Evolutionary conservation across 2,329 filamentous ascomycete species (phyloP).

Genomic region (Talaromyces sp.): DNA sequence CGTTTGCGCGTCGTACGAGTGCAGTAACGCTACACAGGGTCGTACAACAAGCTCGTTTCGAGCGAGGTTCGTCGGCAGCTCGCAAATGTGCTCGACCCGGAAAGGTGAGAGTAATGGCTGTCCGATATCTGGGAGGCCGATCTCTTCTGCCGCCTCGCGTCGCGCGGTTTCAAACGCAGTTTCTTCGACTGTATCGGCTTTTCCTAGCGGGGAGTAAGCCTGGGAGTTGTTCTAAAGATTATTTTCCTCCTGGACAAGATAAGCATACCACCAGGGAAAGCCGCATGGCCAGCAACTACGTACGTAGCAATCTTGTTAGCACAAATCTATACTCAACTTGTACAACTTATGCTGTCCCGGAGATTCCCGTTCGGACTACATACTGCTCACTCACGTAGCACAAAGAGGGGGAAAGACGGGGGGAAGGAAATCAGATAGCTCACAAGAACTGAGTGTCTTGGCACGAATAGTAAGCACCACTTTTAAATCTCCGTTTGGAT

Average conservation of each 20-base stretch:
- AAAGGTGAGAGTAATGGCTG: slow-evolving; percentile 74
- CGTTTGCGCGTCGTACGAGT: slow-evolving; percentile 51
- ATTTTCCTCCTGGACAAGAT: background rate
- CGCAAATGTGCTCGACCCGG: slow-evolving; percentile 79
- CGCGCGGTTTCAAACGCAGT: slow-evolving; percentile 73
- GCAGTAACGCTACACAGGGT: slow-evolving; percentile 74
- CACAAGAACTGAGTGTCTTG: slow-evolving; percentile 55
- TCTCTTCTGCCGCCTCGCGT: slow-evolving; percentile 88
- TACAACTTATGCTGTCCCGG: background rate
- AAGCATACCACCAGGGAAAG: slow-evolving; percentile 69
- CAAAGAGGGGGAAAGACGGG: background rate
- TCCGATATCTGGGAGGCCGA: slow-evolving; percentile 70
- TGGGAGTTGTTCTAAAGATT: background rate
- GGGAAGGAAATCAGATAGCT: slow-evolving; percentile 11
- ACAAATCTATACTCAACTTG: background rate
- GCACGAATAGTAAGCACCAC: slow-evolving; percentile 61
- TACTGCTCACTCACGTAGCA: background rate
- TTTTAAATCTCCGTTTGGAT: slow-evolving; percentile 70
- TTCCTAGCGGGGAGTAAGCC: slow-evolving; percentile 32
- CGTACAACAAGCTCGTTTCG: slow-evolving; percentile 69
- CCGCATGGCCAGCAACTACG: slow-evolving; percentile 72
- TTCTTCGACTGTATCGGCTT: slow-evolving; percentile 53
- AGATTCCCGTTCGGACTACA: background rate
- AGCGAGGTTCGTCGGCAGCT: slow-evolving; percentile 71
- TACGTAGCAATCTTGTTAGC: background rate